Evolutionary conservation across 495 filamentous ascomycete genomes (phyloP).

Genomic region (Monascus purpureus): DNA sequence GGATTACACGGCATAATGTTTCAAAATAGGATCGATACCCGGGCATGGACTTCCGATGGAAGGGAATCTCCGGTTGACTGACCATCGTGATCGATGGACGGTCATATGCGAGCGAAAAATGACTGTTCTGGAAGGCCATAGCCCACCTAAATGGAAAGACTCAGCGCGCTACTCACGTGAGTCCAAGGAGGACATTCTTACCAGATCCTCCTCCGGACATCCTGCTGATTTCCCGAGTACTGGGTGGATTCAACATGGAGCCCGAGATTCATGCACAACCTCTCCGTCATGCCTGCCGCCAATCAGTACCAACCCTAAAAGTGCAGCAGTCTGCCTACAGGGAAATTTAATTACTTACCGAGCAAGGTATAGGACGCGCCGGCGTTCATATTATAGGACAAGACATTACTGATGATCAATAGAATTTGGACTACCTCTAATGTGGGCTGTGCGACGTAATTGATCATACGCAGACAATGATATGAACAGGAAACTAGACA

Average conservation of each 20-base stretch:
- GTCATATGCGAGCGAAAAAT: constrained; percentile 48
- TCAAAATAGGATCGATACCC: constrained; percentile 39
- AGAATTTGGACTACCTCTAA: constrained; percentile 44
- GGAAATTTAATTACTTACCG: constrained; percentile 18
- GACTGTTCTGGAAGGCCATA: constrained; percentile 47
- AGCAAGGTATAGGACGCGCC: constrained; percentile 47
- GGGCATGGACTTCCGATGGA: constrained; percentile 31
- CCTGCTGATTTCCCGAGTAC: constrained; percentile 21
- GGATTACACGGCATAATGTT: constrained; percentile 39
- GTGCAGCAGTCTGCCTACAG: too few species aligned
- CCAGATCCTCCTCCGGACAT: constrained; percentile 27
- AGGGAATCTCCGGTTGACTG: constrained; percentile 36
- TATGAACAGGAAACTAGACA: constrained; percentile 45
- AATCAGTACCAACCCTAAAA: not conserved
- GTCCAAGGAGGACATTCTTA: constrained; percentile 7
- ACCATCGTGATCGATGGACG: constrained; percentile 40
- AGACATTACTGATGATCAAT: constrained; percentile 44
- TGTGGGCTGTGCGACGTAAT: constrained; percentile 44
- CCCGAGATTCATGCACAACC: constrained; percentile 44
- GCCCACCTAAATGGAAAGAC: constrained; percentile 30
- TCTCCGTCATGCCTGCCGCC: constrained; percentile 38
- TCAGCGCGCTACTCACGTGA: not conserved
- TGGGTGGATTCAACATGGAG: constrained; percentile 39
- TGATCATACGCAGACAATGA: constrained; percentile 46
- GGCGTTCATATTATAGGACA: constrained; percentile 52